Evolutionary conservation across 495 filamentous ascomycete species (phyloP), one percentile per base, ranked within the genome.

Genomic region (Aeminium ludgeri): DNA sequence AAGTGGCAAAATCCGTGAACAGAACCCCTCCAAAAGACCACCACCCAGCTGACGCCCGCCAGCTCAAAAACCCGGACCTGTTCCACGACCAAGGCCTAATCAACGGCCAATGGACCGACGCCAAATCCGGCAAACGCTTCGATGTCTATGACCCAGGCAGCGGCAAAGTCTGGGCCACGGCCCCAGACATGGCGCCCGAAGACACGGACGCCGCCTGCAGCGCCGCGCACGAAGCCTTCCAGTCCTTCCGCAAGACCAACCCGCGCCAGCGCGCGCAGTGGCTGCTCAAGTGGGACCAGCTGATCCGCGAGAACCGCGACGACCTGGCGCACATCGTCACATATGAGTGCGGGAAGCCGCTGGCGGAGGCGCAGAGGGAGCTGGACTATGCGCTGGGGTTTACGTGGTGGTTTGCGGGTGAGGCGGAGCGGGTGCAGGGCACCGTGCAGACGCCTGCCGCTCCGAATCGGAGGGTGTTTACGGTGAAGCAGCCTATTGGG

Each of bases 131-230:
- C 15, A 64, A 73, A 43, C 64, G 72, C 17, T 82, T 82, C 43
- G 75, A 80, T 48, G 69, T 82, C 18, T 55, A 78, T 16, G 78
- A 84, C 50, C 79, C 79, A 13, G 79, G 77, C 34, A 77, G 64
- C 36, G 69, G 72, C 43, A 60, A 70, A 37, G 51, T 70, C 10
- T 84, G 74, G 68, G 73, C 75, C 27, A 71, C 70, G 43, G 74
- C 71, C 43, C 74, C 79, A 17, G 64, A 65, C 50, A 74, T 68
- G 57, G 60, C 63, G 17, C 63, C 65, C 19, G 66, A 71, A 18
- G 79, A 82, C 54, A 74, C 80, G 23, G 64, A 74, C 30, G 56
- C 53, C 3, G 72, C 77, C 1, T 74, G 80, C 7, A 51, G 72
- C 48, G 58, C 67, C 20, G 68, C 78, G 0, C 65, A 78, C 37